Evolutionary conservation across 306 rosid genomes (phyloP).

Genomic region (Ormosia semicastrata): DNA sequence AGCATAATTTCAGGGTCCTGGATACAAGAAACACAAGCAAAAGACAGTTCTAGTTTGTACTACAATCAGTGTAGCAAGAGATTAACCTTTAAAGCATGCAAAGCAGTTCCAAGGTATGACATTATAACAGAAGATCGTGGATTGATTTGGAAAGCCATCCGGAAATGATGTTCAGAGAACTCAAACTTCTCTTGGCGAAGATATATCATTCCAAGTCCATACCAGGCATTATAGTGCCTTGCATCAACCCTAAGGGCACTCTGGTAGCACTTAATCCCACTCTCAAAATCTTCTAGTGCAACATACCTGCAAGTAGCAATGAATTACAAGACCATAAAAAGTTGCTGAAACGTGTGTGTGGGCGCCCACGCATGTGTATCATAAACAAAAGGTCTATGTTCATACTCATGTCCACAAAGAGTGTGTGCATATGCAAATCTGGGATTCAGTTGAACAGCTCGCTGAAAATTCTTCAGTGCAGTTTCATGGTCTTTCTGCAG

Average conservation of each 20-base stretch:
- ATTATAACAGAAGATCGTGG: conserved; percentile 88
- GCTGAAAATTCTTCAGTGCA: conserved; percentile 86
- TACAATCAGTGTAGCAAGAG: conserved; percentile 26
- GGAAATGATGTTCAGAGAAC: conserved; percentile 93
- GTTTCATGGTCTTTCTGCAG: conserved; percentile 46
- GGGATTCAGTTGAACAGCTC: conserved; percentile 90
- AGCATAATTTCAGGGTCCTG: conserved; percentile 25
- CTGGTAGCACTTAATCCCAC: conserved; percentile 89
- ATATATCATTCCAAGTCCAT: conserved; percentile 97
- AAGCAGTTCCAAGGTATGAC: conserved; percentile 89
- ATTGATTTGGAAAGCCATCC: conserved; percentile 82
- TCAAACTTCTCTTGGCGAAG: conserved; percentile 94
- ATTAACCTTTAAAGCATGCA: conserved; percentile 80
- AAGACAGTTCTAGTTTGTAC: conserved; percentile 21
- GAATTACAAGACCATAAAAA: conserved; percentile 24
- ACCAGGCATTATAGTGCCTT: conserved; percentile 96
- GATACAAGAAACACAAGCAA: background rate
- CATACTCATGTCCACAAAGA: conserved; percentile 99
- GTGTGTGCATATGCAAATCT: conserved; percentile 98
- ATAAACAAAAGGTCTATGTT: conserved; percentile 4
- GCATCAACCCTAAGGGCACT: conserved; percentile 86
- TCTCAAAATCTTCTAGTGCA: conserved; percentile 93
- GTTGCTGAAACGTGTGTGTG: background rate
- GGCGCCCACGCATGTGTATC: background rate
- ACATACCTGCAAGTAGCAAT: conserved; percentile 62